These are phyloP conservation scores for Rutidosis leptorrhynchoides DNA, from an alignment of 129 eudicot species.

Conservation along the genomic window DNA sequence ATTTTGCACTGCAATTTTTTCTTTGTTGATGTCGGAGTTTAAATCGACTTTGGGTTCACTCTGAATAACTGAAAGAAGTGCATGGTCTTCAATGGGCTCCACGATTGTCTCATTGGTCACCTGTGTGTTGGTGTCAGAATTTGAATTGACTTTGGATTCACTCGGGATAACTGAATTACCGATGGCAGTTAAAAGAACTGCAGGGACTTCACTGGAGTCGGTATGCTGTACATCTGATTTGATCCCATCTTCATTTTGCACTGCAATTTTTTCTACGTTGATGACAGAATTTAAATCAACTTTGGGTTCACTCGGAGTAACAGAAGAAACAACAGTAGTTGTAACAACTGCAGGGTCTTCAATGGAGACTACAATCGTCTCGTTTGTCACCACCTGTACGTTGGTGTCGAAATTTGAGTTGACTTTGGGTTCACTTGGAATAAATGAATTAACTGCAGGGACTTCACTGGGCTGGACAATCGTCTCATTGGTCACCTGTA, in stretches of 20 bases:
- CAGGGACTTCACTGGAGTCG: not conserved
- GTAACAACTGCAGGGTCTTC: not conserved
- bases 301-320: not conserved
- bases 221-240: too few relatives aligned
- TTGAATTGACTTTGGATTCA: not conserved
- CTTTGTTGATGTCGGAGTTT: not conserved
- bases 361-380: not conserved
- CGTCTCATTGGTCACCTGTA: not conserved
- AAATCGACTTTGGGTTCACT: not conserved
- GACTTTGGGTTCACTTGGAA: not conserved
- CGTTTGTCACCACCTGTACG: not conserved
- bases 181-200: too few relatives aligned
- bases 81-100: not conserved
- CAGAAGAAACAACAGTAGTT: not conserved
- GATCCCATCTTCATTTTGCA: conserved; percentile 4
- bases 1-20: conserved; percentile 5
- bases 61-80: too few relatives aligned
- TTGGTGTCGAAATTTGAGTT: not conserved
- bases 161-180: too few relatives aligned
- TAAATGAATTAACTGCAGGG: not conserved
- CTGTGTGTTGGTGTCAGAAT: not conserved
- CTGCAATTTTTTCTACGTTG: conserved; percentile 10
- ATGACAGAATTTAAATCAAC: not conserved
- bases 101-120: not conserved
- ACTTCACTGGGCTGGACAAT: not conserved